Evolutionary conservation across 305 asterid genomes (phyloP), one percentile per base, ranked within the genome.

Genomic region (Solanum hybrid): DNA sequence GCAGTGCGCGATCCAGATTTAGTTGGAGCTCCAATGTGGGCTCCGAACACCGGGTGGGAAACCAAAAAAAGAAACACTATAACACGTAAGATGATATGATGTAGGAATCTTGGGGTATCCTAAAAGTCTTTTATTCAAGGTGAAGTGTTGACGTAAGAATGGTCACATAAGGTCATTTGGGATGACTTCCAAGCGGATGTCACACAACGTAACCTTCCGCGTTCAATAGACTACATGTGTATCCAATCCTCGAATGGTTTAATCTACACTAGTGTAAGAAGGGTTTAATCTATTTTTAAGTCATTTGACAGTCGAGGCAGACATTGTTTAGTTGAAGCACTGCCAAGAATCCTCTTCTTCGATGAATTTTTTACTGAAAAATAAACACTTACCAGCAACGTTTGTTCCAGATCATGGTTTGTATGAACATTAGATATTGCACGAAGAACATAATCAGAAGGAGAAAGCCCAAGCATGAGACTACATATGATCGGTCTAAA

Each of bases 321-420:
- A 69, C 29, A 9, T 24, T 24, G 36, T 10, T 24, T 10, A 69
- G 76, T 69, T 24, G 76, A 24, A 26, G 76, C 7, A 24, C 28
- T 69, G 73, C 5, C 5, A 61, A 61, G 16, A 69, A 69, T 69
- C 16, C 33, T 69, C 36, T 36, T 36, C 39, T 36, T 36, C 39
- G 10, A 36, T 36, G 39, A 36, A 36, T 1, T 36, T 36, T 36
- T 7, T 36, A 36, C 39, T 36, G 9, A 36, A 36, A 36, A 75
- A 75, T 20, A 33, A 39, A 37, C 84, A 92, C 97, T 94, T 92
- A 97, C 99, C 71, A 97, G 96, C 91, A 97, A 92, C 39, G 98
- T 95, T 91, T 96, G 98, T 93, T 97, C 98, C 95, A 96, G 92
- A 93, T 97, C 99, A 88, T 35, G 36, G 36, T 96, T 96, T 7